Base-by-base conservation (phyloP, 306 rosid species). In the Acacia acuminata region DNA sequence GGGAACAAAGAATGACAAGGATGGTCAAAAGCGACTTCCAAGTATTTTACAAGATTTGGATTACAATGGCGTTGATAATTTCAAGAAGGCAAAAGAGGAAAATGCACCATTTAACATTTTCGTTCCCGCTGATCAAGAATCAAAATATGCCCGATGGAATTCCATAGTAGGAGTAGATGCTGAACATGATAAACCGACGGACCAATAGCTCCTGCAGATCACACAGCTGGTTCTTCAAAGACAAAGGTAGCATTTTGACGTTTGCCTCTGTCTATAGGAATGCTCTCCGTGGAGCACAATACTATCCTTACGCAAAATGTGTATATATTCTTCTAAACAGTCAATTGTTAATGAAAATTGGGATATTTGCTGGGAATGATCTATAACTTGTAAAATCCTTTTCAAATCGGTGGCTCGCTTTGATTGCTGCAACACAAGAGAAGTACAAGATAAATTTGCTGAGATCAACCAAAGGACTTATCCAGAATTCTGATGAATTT, bases 11-110 rank as follows among this genome's bases (percentile, higher is more conserved):
- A 83, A 82, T 61, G 67, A 85, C 70, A 90, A 87, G 85, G 93
- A 90, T 66, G 84, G 78, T 43, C 76, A 36, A 34, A 51, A 76
- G 85, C 38, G 66, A 42, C 83, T 89, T 84, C 96, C 95, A 6
- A 50, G 36, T 66, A 85, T 90, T 66, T 79, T 92, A 81, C 85
- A 88, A 71, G 88, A 92, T 63, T 78, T 93, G 88, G 99, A 95
- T 84, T 90, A 93, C 40, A 76, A 10, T 40, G 91, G 75, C 68
- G 51, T 92, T 34, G 91, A 90, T 36, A 93, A 88, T 76, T 42
- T 79, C 60, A 93, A 83, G 82, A 82, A 58, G 75, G 66, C 55
- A 9, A 88, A 83, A 48, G 82, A 73, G 44, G 81, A 65, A 71
- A 89, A 85, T 3, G 43, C 44, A n/a, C 4, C n/a, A 71, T 89